Base-by-base conservation (phyloP, 768 basidiomycete species). In the Pleurotus djamor region DNA sequence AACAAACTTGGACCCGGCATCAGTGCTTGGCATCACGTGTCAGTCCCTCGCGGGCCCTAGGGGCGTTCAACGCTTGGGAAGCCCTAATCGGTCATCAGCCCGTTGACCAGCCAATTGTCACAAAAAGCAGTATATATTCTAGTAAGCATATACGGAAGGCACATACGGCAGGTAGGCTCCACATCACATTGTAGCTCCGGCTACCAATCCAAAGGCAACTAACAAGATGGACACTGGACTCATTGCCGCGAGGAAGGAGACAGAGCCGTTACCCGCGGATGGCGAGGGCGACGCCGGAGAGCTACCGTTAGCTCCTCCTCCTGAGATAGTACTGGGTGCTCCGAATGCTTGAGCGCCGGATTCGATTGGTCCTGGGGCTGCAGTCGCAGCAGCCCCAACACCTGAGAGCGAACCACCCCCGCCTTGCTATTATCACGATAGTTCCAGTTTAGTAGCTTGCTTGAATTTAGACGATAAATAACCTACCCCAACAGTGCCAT, bases 371-470 rank as follows among this genome's bases (percentile, higher is more conserved):
- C 73, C 72, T 5, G 81, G 78, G 6, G 65, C 62, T 4, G 73
- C 74, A 3, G 82, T 77, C 0, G 82, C 83, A n/a, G 77, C 77
- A 1, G 81, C 83, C n/a, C 77, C 80, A 3, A 72, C 52, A 12
- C 83, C 83, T 2, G 72, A 73, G 13, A 84, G 74, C 9, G 65
- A 69, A 34, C 75, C 75, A 56, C 71, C 64, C 13, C 56, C 17
- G 7, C n/a, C 70, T 79, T 81, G 79, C 79, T 80, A 14, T 41
- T 9, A 41, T 41, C 35, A 35, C 41, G n/a, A 3, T 32, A 17
- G 21, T 43, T n/a, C 9, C 10, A 9, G n/a, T 43, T 10, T 43
- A n/a, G 10, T 43, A n/a, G 41, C 41, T 9, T 9, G 10, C 28
- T 38, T 35, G 14, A 56, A 28, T 28, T 28, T 28, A 28, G 21